phyloP scores from a whole-genome alignment of 2,329 filamentous ascomycete genomes.

The Tolypocladium album region DNA sequence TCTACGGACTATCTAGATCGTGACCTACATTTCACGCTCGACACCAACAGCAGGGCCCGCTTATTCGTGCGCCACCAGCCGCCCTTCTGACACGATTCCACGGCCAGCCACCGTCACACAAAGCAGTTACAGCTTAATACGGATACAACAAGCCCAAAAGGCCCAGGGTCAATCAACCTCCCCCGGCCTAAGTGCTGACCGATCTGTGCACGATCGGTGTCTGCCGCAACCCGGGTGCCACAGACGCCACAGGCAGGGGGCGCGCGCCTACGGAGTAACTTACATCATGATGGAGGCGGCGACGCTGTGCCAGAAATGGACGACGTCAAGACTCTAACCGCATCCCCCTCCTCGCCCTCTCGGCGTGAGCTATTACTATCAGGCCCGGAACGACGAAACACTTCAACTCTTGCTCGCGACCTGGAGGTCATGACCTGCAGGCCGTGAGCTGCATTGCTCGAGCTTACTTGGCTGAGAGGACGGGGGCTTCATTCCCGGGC shows the following conservation, averaged over 20 bases:
- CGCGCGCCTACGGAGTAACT: neutral
- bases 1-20: too few species aligned
- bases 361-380: neutral
- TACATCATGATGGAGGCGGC: too few species aligned
- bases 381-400: neutral
- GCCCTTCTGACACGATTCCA: neutral
- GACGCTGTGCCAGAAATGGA: neutral
- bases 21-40: too few species aligned
- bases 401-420: neutral
- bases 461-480: neutral
- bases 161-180: neutral
- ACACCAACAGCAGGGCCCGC: too few species aligned
- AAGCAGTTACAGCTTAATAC: neutral
- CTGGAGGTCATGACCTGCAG: neutral
- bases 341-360: neutral
- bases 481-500: neutral
- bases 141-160: neutral
- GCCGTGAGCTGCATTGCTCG: neutral
- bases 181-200: neutral
- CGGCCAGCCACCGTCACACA: neutral
- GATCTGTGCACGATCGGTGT: neutral
- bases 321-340: neutral
- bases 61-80: too few species aligned
- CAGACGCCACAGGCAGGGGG: neutral
- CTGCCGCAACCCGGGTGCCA: neutral